Evolutionary conservation across 257 asterid species (phyloP), one percentile per base, ranked within the genome.

Genomic region (Nicotiana undulata): DNA sequence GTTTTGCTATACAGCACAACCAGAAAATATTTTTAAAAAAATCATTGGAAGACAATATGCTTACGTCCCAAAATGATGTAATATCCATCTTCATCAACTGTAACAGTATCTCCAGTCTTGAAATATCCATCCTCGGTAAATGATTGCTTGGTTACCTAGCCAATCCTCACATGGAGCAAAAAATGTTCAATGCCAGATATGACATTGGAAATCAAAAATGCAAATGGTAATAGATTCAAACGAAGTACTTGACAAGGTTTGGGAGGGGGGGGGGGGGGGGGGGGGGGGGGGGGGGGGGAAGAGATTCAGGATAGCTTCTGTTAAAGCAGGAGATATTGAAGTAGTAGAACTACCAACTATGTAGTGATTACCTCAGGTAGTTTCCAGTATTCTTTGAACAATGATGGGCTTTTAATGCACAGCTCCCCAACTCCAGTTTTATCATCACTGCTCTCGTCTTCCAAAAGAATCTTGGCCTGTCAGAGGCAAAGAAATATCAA

Each of bases 41-140:
- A 51, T 13, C 56, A 15, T 6, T 15, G 2, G 60, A 49, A 49
- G 44, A 49, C 61, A 44, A 8, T 18, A 77, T 29, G 52, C 99
- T 90, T 90, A 95, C 99, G 99, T 80, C 99, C 99, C 89, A 93
- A 90, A 63, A 95, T 95, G 90, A 93, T 85, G 40, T 90, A 93
- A 85, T 93, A 95, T 82, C 99, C 99, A 82, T 95, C 99, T 86
- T 93, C 97, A 65, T 92, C 91, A 26, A 93, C 82, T 83, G 91
- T 89, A 83, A 85, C 97, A 87, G 98, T 93, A 85, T 95, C 99
- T 84, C 99, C 99, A 53, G 99, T 95, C 90, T 88, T 95, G 88
- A 93, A 95, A 93, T 88, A 95, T 29, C 98, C 99, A 80, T 87
- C 97, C 16, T 87, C 91, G 32, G 88, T 88, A 79, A 95, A 95